Evolutionary conservation across 2,329 filamentous ascomycete genomes (phyloP), one percentile per base, ranked within the genome.

Genomic region (Hypoxylon sp.): DNA sequence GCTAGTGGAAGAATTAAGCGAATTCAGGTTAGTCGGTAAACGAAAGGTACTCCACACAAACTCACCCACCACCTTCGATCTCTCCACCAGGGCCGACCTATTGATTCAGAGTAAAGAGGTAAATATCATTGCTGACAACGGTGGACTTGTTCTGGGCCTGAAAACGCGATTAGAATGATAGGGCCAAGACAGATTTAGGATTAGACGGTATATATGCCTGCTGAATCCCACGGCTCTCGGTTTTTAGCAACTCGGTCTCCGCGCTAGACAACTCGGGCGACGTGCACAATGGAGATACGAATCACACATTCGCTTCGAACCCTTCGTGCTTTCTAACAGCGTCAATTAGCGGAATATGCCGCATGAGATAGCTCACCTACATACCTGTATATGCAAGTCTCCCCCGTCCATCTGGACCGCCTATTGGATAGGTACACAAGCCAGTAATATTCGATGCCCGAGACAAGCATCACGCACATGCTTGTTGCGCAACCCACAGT

Each of bases 141-240:
- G 34, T 27, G 50, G 2, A 47, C 21, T 54, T 41, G 11, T 25
- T 23, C n/a, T n/a, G n/a, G 37, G 37, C 30, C 4, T n/a, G 14
- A 16, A 46, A 46, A 37, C n/a, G 53, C 21, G 46, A 50, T 39
- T 34, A 39, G 37, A 47, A 29, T 41, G 50, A 30, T 43, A 43
- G 43, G n/a, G 41, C 11, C 25, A n/a, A 39, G 23, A 48, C 9
- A 51, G 39, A 34, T 51, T 59, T 56, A 59, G 55, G 61, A 64
- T 55, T 64, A 55, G 34, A 46, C 48, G 12, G 41, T 65, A 67
- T 67, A 61, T 65, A 65, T 68, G 65, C 57, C 48, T 45, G 34
- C 11, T 16, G 43, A 58, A 62, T 65, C 53, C 30, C 50, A 59
- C 62, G 19, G 9, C 34, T 54, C 43, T 58, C 53, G 61, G 53